Conservation (phyloP, 2,329 filamentous ascomycete species). For the Podosphaera xanthii region DNA sequence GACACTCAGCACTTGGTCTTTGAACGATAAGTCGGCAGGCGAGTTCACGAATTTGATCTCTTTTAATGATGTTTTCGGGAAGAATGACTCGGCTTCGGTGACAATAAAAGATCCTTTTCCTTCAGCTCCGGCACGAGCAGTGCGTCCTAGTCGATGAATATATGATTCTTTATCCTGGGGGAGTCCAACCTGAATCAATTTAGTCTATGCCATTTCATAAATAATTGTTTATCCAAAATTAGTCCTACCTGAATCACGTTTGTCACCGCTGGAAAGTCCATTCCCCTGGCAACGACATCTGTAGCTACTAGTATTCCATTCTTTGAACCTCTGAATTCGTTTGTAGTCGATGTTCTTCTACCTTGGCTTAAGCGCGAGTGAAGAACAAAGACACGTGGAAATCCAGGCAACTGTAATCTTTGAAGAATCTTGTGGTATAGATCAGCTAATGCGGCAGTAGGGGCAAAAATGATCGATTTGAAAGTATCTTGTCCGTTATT, state of each 20-base stretch:
- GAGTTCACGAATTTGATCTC: constrained; percentile 29
- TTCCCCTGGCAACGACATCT: constrained; percentile 59
- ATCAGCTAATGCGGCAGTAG: constrained; percentile 51
- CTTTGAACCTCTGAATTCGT: constrained; percentile 42
- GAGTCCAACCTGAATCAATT: constrained; percentile 31
- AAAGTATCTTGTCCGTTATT: constrained; percentile 30
- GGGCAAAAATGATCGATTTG: constrained; percentile 91
- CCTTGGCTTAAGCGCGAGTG: constrained; percentile 57
- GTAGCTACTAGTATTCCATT: constrained; percentile 51
- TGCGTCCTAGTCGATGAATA: constrained; percentile 57
- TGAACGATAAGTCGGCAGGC: constrained; percentile 22
- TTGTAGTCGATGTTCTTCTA: constrained; percentile 44
- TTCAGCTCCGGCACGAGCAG: constrained; percentile 49
- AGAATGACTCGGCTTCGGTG: constrained; percentile 29
- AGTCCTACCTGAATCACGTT: constrained; percentile 53
- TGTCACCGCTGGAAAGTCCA: constrained; percentile 66
- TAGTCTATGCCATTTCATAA: constrained; percentile 23
- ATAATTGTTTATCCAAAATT: constrained; percentile 42
- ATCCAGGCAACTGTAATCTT: constrained; percentile 8
- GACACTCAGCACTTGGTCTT: constrained; percentile 19
- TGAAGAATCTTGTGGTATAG: constrained; percentile 35
- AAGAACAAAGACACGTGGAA: constrained; percentile 25
- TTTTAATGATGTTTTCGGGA: constrained; percentile 26
- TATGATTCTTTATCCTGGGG: constrained; percentile 46
- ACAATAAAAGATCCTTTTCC: constrained; percentile 50